These are phyloP conservation scores for Penicillium turbatum DNA, from an alignment of 495 filamentous ascomycete genomes.

Conservation along the genomic window DNA sequence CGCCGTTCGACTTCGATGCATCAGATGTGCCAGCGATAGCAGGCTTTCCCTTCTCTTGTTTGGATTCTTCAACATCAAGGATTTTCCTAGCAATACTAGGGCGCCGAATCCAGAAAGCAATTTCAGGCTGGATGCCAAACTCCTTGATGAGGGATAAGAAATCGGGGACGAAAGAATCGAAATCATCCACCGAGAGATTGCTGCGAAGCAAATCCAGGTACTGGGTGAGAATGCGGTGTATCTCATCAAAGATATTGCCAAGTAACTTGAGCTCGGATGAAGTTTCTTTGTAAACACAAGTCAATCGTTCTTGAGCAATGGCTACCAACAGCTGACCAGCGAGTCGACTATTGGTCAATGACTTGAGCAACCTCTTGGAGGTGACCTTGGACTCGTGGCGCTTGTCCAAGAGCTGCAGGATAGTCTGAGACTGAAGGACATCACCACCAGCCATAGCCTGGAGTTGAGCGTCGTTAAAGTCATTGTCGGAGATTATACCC, in stretches of 20 bases:
- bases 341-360: conserved; percentile 65
- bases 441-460: conserved; percentile 83
- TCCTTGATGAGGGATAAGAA: conserved; percentile 68
- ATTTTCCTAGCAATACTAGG: conserved; percentile 59
- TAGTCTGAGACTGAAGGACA: conserved; percentile 68
- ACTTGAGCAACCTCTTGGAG: conserved; percentile 71
- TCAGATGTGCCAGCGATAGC: conserved; percentile 19
- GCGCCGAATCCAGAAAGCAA: conserved; percentile 86
- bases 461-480: conserved; percentile 82
- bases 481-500: conserved; percentile 77
- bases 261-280: conserved; percentile 75
- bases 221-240: conserved; percentile 76
- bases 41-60: conserved; percentile 21
- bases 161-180: conserved; percentile 75
- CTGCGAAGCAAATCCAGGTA: conserved; percentile 85
- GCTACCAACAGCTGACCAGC: conserved; percentile 77
- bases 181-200: conserved; percentile 70
- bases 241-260: conserved; percentile 81
- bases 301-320: conserved; percentile 83
- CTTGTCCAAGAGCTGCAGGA: conserved; percentile 72
- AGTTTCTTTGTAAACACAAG: conserved; percentile 66
- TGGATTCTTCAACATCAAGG: conserved; percentile 38
- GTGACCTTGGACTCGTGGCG: conserved; percentile 65
- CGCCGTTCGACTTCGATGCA: conserved; percentile 20
- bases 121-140: conserved; percentile 72